Base-by-base conservation (phyloP, 2,329 filamentous ascomycete species). In the Xylariaceae sp. region DNA sequence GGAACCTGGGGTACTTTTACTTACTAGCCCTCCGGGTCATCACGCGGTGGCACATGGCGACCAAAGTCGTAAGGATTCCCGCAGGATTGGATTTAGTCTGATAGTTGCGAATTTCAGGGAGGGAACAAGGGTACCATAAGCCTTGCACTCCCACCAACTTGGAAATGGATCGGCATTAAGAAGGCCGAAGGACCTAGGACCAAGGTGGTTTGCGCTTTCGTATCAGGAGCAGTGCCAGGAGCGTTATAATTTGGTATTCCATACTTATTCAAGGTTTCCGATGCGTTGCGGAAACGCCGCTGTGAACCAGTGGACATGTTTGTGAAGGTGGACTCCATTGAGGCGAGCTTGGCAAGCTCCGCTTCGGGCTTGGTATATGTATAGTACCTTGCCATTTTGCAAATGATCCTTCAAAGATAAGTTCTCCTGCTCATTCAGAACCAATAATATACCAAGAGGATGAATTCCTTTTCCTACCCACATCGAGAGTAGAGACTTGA, bases 21-120 rank as follows among this genome's bases (percentile, higher is more conserved):
- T 5, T 31, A 39, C 41, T 33, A 23, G 4, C 26, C 9, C 37
- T 41, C 44, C 34, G 40, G 41, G 9, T 24, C 31, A 54, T 58
- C 50, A 58, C 45, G 49, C 44, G 55, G 55, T 28, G 44, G 31
- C 28, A 54, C 26, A 51, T 37, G 39, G 39, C 8, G 12, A 28
- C 45, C 34, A 23, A 58, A 40, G 33, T 41, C 50, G 50, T 58
- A 58, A 46, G 45, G 56, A 55, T 55, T 54, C 3, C 56, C 40
- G 50, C n/a, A 54, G 50, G 56, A 58, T 58, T 21, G 31, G 50
- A 7, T 50, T 58, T 54, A 39, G 39, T 43, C 50, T 36, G 50
- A 50, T 58, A 34, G 44, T 55, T 49, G 54, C 39, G 46, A 56
- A 40, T 23, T 39, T 34, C 44, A 48, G 52, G 45, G 53, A 45